Conservation (phyloP, 1,284 basidiomycete genomes). For the Ganoderma lingzhi region DNA sequence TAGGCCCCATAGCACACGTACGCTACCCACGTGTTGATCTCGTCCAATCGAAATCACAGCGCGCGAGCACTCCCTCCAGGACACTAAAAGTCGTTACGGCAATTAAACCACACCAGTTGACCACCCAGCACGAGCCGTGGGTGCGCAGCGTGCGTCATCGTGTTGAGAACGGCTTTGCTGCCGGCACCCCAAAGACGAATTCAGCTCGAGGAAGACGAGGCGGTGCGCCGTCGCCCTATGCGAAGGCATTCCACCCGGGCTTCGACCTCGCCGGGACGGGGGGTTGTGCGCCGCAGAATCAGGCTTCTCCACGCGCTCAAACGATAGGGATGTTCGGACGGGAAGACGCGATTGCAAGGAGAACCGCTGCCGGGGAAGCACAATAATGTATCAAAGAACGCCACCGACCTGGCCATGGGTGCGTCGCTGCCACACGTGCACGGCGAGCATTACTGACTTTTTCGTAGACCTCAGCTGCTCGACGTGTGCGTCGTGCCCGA, state of each 20-base stretch:
- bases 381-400: slow-evolving; percentile 10
- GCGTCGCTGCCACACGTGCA: neutral
- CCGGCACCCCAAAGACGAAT: slow-evolving; percentile 7
- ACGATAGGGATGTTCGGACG: slow-evolving; percentile 25
- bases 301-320: slow-evolving; percentile 13
- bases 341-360: slow-evolving; percentile 12
- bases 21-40: slow-evolving; percentile 29
- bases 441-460: neutral
- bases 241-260: neutral
- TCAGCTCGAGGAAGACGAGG: neutral
- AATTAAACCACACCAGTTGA: neutral
- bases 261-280: slow-evolving; percentile 7
- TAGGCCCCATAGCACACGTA: slow-evolving; percentile 13
- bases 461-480: neutral
- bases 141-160: neutral
- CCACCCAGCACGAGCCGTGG: neutral
- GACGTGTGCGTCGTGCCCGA: slow-evolving; percentile 4
- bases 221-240: neutral
- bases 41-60: slow-evolving; percentile 13
- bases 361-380: neutral
- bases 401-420: slow-evolving; percentile 5
- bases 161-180: neutral
- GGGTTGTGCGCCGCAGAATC: slow-evolving; percentile 14
- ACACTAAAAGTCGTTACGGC: neutral
- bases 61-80: neutral